phyloP scores from a whole-genome alignment of 768 basidiomycete genomes.

The Mycena belliarum region DNA sequence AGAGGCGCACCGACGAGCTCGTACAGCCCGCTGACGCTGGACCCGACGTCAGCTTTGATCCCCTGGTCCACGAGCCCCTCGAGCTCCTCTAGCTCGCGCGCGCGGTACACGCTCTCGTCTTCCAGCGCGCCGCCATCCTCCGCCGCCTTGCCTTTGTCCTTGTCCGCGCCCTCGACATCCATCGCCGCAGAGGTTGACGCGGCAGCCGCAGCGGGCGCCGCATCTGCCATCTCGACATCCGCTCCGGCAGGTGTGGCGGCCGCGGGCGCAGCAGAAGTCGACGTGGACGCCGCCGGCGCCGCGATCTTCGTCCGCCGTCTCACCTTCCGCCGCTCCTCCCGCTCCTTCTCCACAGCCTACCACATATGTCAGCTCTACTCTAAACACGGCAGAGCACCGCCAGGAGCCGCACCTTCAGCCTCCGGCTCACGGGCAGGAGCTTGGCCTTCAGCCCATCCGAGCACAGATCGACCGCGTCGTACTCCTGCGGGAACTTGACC shows the following conservation, averaged over 20 bases:
- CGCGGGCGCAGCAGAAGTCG: constrained; percentile 25
- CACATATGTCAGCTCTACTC: background rate
- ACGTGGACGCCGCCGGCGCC: constrained; percentile 18
- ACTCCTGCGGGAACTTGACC: constrained; percentile 91
- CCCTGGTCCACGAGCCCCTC: constrained; percentile 62
- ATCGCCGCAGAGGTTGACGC: constrained; percentile 22
- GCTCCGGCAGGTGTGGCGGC: constrained; percentile 23
- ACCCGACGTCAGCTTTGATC: constrained; percentile 67
- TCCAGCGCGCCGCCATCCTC: constrained; percentile 51
- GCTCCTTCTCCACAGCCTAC: constrained; percentile 75
- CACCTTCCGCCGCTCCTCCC: constrained; percentile 79
- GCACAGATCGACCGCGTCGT: constrained; percentile 81
- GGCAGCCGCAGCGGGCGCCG: constrained; percentile 22
- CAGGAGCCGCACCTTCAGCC: constrained; percentile 56
- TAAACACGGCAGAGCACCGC: too few species aligned
- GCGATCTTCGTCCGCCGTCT: constrained; percentile 68
- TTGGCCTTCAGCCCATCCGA: constrained; percentile 78
- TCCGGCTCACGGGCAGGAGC: constrained; percentile 67
- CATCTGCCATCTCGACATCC: constrained; percentile 55
- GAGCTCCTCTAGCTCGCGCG: constrained; percentile 66
- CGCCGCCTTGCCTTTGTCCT: constrained; percentile 29
- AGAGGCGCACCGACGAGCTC: constrained; percentile 79
- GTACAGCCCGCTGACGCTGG: constrained; percentile 81
- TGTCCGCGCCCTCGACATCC: constrained; percentile 26
- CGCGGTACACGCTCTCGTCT: constrained; percentile 64